These are phyloP conservation scores for Nyctanthes arbortristis DNA, from an alignment of 257 asterid species.

Conservation along the genomic window DNA sequence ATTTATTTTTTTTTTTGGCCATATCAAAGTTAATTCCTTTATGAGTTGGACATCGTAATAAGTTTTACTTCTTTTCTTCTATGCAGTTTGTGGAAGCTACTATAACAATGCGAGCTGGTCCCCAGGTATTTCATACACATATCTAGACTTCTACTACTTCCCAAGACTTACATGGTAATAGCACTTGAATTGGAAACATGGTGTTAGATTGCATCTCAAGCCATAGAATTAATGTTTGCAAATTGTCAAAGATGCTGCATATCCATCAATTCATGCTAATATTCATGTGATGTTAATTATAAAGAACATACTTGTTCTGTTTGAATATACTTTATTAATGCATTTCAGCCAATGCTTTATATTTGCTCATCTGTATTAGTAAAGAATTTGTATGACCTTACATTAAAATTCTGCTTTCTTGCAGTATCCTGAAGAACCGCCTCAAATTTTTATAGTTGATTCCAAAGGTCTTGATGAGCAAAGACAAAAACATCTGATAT, in stretches of 20 bases:
- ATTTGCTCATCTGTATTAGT: neutral
- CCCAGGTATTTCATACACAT: conserved; percentile 50
- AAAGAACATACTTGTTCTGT: neutral
- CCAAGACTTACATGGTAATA: neutral
- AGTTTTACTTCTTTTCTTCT: neutral
- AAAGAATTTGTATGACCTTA: neutral
- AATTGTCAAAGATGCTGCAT: conserved; percentile 6
- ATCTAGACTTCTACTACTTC: neutral
- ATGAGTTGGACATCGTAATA: neutral
- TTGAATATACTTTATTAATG: neutral
- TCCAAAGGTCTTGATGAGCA: conserved; percentile 88
- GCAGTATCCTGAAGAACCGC: conserved; percentile 93
- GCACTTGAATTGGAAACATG: conserved; percentile 14
- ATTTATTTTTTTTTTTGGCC: neutral
- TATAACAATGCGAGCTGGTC: conserved; percentile 66
- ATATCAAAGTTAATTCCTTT: neutral
- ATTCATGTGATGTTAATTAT: neutral
- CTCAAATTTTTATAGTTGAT: conserved; percentile 60
- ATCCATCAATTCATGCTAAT: neutral
- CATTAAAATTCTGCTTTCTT: conserved; percentile 19
- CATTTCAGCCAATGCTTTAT: neutral
- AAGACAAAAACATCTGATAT: conserved; percentile 59
- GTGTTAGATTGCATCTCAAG: conserved; percentile 5
- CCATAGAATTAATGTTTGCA: neutral
- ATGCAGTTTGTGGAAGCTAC: conserved; percentile 91